These are phyloP conservation scores for Aspergillus ustus DNA, from an alignment of 2,329 filamentous ascomycete genomes.

Conservation along the genomic window DNA sequence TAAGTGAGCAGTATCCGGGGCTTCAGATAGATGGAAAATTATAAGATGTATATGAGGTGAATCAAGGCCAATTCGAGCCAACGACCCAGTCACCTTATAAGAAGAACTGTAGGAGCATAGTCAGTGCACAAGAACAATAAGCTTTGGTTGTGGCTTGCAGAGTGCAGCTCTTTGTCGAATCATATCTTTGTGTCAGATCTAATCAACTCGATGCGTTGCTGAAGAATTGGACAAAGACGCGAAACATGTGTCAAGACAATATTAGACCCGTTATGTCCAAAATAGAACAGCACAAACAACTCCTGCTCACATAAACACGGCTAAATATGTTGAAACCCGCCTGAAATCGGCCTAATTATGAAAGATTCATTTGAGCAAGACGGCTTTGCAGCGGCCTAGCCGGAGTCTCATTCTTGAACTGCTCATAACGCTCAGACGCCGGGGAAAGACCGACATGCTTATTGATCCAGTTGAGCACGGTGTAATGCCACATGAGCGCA, in stretches of 20 bases:
- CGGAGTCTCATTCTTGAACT: constrained; percentile 12
- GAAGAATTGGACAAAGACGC: constrained; percentile 7
- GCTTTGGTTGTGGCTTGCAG: background rate
- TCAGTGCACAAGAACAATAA: constrained; percentile 2
- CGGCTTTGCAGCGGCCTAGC: constrained; percentile 17
- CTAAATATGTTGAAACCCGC: background rate
- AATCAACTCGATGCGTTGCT: background rate
- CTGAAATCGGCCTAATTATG: background rate
- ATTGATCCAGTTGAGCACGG: constrained; percentile 79
- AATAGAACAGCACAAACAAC: constrained; percentile 7
- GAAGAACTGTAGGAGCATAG: background rate
- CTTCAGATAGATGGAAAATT: background rate
- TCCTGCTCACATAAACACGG: background rate
- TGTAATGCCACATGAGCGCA: constrained; percentile 83
- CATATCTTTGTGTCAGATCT: background rate
- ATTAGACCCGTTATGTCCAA: constrained; percentile 12
- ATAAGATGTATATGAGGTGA: background rate
- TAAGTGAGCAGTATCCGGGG: background rate
- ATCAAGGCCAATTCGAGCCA: background rate
- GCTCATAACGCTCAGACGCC: constrained; percentile 40
- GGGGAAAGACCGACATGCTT: constrained; percentile 58
- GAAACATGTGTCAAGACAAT: constrained; percentile 7
- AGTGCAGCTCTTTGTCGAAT: background rate
- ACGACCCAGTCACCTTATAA: constrained; percentile 1
- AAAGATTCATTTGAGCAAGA: constrained; percentile 27